phyloP scores from a whole-genome alignment of 106 monocot genomes.

The Phalaenopsis equestris region DNA sequence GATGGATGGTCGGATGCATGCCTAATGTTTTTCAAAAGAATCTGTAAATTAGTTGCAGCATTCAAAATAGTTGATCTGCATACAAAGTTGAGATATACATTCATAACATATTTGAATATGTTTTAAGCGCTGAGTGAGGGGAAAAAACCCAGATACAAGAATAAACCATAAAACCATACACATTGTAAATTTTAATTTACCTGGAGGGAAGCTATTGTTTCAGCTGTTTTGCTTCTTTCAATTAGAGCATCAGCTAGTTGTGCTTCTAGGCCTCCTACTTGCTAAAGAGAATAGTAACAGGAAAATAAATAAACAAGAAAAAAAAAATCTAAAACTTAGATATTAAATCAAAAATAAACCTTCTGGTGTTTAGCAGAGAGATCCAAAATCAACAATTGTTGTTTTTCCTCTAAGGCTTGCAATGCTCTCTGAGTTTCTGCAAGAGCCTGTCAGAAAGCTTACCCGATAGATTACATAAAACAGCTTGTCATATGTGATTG shows the following conservation, averaged over 20 bases:
- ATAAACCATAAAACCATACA: neutral
- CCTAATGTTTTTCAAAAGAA: neutral
- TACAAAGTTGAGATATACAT: neutral
- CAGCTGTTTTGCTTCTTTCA: slow-evolving; percentile 78
- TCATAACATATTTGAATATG: neutral
- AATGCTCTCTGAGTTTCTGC: slow-evolving; percentile 47
- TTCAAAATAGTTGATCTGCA: neutral
- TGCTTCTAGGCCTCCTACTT: slow-evolving; percentile 59
- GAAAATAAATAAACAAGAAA: neutral
- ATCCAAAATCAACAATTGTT: slow-evolving; percentile 52
- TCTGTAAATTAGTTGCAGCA: neutral
- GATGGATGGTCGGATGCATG: neutral
- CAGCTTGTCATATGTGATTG: neutral
- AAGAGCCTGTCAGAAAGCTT: slow-evolving; percentile 31
- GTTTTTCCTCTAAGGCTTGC: slow-evolving; percentile 71
- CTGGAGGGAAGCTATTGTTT: slow-evolving; percentile 84
- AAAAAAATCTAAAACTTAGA: neutral
- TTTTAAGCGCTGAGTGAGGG: neutral
- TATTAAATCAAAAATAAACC: slow-evolving; percentile 21
- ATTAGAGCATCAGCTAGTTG: slow-evolving; percentile 58
- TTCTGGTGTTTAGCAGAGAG: slow-evolving; percentile 78
- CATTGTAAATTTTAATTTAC: slow-evolving; percentile 20
- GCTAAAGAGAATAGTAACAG: slow-evolving; percentile 32
- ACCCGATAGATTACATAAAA: slow-evolving; percentile 5
- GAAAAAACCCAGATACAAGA: too few relatives aligned